A percentile compares a stretch with the other conserved stretches of the same genome.
Conservation (phyloP, 306 rosid genomes). For the Vicia villosa region DNA sequence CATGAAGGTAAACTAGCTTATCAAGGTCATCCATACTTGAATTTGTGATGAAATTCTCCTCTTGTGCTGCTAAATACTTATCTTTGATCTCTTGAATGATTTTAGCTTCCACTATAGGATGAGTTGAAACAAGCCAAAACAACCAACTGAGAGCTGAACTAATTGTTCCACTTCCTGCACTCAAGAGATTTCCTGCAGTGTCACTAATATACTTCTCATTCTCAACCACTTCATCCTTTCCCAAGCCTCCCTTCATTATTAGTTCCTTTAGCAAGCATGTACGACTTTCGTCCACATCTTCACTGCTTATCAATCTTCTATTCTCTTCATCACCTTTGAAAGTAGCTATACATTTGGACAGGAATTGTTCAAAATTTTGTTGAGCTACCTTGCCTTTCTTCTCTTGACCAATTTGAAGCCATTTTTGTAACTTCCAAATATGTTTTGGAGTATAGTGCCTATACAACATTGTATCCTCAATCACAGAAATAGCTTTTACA, state of each 20-base stretch:
- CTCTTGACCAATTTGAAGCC: slow-evolving; percentile 6
- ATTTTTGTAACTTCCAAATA: background rate
- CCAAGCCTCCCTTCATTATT: background rate
- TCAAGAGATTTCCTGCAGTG: background rate
- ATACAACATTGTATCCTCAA: background rate
- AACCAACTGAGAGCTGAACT: background rate
- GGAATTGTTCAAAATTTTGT: background rate
- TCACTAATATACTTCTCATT: background rate
- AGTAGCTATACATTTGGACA: background rate
- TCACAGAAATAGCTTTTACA: background rate
- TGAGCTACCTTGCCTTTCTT: background rate
- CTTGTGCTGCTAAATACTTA: background rate
- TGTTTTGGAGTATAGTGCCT: background rate
- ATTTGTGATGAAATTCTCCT: background rate
- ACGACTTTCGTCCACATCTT: background rate
- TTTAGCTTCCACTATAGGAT: background rate
- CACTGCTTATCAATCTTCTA: no score
- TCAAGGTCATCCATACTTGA: background rate
- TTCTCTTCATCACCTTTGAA: background rate
- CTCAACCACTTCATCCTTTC: background rate
- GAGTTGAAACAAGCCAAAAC: background rate
- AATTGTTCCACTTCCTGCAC: background rate
- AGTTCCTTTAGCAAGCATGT: background rate
- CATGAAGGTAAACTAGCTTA: background rate
- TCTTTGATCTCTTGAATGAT: background rate